Conservation (phyloP, 148 eudicot species). For the Chenopodium formosanum region DNA sequence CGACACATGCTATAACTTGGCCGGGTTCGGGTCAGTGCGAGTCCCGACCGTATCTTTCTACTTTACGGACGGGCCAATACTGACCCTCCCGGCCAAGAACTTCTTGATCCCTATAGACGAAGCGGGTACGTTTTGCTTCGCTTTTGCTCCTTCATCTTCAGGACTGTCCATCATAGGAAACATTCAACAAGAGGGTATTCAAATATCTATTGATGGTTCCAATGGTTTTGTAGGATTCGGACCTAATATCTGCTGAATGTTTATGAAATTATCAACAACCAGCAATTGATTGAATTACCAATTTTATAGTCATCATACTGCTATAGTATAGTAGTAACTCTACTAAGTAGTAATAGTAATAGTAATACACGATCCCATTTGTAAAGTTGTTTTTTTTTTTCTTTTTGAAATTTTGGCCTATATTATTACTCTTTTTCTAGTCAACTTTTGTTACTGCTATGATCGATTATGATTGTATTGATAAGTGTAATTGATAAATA, state of each 20-base stretch:
- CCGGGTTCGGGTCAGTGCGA: conserved; percentile 66
- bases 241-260: conserved; percentile 64
- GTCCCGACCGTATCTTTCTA: conserved; percentile 90
- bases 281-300: not conserved
- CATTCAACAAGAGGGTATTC: conserved; percentile 95
- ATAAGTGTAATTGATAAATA: not conserved
- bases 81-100: conserved; percentile 81
- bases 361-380: not conserved
- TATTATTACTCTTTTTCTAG: not conserved
- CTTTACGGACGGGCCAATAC: conserved; percentile 67
- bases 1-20: conserved; percentile 78
- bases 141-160: conserved; percentile 70
- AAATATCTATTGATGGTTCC: conserved; percentile 76
- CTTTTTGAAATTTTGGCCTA: conserved; percentile 3
- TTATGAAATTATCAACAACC: not conserved
- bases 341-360: not conserved
- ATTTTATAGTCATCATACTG: not conserved
- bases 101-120: conserved; percentile 77
- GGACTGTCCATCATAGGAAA: conserved; percentile 80
- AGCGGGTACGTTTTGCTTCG: conserved; percentile 83
- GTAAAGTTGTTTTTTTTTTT: not conserved
- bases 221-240: conserved; percentile 87
- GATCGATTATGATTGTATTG: not conserved
- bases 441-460: not conserved
- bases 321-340: not conserved